phyloP scores from a whole-genome alignment of 73 alveolate species.

The Effrenium voratum region DNA sequence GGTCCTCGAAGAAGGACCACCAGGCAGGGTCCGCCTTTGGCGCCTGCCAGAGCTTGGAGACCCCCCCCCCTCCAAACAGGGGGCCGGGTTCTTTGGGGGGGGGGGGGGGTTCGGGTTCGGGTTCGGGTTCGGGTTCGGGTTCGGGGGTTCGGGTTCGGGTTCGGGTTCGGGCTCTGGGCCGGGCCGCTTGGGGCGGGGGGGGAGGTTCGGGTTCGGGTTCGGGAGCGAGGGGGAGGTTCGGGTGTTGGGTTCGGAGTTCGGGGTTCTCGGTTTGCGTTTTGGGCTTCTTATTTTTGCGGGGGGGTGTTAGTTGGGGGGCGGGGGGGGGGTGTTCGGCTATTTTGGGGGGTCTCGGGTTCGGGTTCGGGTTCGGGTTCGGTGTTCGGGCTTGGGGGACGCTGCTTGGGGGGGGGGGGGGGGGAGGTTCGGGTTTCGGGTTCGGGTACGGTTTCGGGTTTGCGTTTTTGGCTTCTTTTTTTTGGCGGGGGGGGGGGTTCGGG shows the following conservation, averaged over 20 bases:
- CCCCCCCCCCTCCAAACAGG: too few relatives aligned
- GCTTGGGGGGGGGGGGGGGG: background rate
- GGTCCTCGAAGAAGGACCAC: slow-evolving; percentile 66
- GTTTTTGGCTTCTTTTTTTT: background rate
- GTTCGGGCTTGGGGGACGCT: background rate
- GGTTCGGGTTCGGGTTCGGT: background rate
- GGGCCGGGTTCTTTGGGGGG: too few relatives aligned
- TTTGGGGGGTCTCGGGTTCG: background rate
- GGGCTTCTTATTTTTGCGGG: too few relatives aligned
- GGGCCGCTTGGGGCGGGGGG: background rate
- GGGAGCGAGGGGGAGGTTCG: background rate
- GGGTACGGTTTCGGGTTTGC: background rate
- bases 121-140: background rate
- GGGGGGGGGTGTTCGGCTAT: background rate
- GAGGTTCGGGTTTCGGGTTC: background rate
- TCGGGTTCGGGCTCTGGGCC: background rate
- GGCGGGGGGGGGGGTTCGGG: background rate
- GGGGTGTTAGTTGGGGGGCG: background rate
- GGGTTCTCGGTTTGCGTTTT: background rate
- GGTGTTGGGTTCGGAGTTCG: background rate
- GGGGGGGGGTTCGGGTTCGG: too few relatives aligned
- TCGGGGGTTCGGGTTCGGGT: background rate
- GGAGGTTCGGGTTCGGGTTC: background rate
- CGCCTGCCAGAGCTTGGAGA: slow-evolving; percentile 20
- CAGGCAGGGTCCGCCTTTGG: slow-evolving; percentile 22